Conservation (phyloP, 1,284 basidiomycete species). For the Melampsora abietis-canadensis region DNA sequence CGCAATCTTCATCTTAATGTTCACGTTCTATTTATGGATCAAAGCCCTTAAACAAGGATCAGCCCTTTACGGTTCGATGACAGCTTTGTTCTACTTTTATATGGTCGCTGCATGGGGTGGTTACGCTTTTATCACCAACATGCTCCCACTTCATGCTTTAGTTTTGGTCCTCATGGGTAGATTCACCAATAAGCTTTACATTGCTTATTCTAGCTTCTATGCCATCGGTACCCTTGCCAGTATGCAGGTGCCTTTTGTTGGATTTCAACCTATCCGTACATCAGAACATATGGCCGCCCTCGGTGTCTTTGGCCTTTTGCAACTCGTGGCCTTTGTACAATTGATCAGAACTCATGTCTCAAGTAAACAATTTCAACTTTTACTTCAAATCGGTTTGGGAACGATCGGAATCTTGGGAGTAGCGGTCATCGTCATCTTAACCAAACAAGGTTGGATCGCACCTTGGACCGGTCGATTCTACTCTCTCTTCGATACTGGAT, state of each 20-base stretch:
- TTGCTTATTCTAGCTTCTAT: conserved; percentile 96
- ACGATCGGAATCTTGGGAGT: conserved; percentile 62
- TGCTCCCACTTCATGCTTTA: conserved; percentile 94
- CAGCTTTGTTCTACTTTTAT: conserved; percentile 98
- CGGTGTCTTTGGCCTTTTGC: conserved; percentile 92
- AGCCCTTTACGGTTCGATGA: conserved; percentile 80
- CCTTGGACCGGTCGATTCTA: conserved; percentile 99
- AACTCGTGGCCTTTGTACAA: conserved; percentile 91
- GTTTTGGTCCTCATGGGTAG: conserved; percentile 96
- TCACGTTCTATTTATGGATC: conserved; percentile 97
- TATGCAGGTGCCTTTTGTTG: conserved; percentile 99
- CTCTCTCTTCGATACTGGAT: conserved; percentile 98
- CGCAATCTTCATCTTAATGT: conserved; percentile 99
- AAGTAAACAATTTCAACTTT: conserved; percentile 83
- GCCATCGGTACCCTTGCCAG: conserved; percentile 92
- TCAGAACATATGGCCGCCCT: conserved; percentile 99
- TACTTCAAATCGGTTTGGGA: conserved; percentile 64
- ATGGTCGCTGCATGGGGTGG: conserved; percentile 99
- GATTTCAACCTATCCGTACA: conserved; percentile 95
- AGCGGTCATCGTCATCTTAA: conserved; percentile 58
- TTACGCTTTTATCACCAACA: conserved; percentile 99
- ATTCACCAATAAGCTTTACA: conserved; percentile 85
- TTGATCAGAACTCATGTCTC: conserved; percentile 84
- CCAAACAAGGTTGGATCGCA: conserved; percentile 91
- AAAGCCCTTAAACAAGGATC: conserved; percentile 91